Percentiles rank a stretch among this genome's conserved stretches.
Conservation (phyloP, 2,329 filamentous ascomycete species). For the Hypoxylon sp. region DNA sequence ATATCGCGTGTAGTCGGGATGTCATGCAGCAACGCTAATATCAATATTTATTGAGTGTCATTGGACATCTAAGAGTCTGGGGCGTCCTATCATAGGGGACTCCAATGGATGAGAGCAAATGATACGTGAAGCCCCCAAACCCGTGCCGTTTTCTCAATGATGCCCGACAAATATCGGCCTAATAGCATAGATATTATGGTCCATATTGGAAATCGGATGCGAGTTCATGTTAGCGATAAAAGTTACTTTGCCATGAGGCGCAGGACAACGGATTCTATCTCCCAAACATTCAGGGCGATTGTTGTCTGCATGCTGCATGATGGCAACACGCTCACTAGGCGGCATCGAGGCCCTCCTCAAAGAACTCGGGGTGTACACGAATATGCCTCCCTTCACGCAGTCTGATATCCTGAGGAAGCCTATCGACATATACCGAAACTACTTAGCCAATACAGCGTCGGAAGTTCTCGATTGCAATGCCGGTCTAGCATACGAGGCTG, state of each 20-base stretch:
- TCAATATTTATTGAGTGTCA: not conserved
- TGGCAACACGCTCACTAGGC: slow-evolving; percentile 73
- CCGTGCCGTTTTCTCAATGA: not conserved
- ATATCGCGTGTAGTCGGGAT: not conserved
- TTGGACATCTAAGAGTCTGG: not conserved
- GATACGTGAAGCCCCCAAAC: not conserved
- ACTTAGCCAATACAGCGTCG: slow-evolving; percentile 49
- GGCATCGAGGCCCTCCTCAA: slow-evolving; percentile 71
- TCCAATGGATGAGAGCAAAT: slow-evolving; percentile 3
- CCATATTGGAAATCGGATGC: not conserved
- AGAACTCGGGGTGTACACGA: slow-evolving; percentile 65
- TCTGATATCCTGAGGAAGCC: slow-evolving; percentile 48
- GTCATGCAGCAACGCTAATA: not conserved
- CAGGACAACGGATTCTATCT: not conserved
- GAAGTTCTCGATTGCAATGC: slow-evolving; percentile 45
- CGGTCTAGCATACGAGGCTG: slow-evolving; percentile 51
- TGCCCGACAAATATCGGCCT: slow-evolving; percentile 4
- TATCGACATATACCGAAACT: slow-evolving; percentile 53
- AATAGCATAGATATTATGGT: not conserved
- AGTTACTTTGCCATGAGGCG: not conserved
- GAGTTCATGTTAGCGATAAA: slow-evolving; percentile 1
- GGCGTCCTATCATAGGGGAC: slow-evolving; percentile 16
- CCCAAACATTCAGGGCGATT: slow-evolving; percentile 13
- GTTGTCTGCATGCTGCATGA: slow-evolving; percentile 9
- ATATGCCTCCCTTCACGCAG: slow-evolving; percentile 53